Evolutionary conservation across 106 monocot genomes (phyloP).

Genomic region (Narthecium ossifragum): DNA sequence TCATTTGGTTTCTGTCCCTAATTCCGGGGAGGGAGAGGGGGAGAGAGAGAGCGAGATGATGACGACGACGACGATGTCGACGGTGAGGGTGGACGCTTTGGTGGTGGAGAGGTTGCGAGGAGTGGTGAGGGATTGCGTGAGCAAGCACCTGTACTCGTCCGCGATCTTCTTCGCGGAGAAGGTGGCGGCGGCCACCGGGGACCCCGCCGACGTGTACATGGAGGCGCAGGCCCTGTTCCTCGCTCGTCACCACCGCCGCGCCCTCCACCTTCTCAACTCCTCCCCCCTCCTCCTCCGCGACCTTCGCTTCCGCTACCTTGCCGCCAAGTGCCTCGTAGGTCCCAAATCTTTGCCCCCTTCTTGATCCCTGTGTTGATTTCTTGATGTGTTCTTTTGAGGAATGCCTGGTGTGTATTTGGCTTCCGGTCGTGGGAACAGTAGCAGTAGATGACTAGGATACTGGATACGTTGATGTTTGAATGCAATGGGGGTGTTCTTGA

Average conservation of each 20-base stretch:
- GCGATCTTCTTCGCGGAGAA: constrained; percentile 97
- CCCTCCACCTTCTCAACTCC: constrained; percentile 81
- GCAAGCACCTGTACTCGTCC: constrained; percentile 95
- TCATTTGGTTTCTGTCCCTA: too few species aligned
- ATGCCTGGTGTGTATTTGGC: not conserved
- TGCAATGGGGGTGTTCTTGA: too few species aligned
- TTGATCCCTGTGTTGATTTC: too few species aligned
- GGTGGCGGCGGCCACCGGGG: constrained; percentile 76
- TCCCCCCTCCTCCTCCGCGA: constrained; percentile 74
- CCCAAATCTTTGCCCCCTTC: not conserved
- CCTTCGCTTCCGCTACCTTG: constrained; percentile 91
- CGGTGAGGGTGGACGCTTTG: constrained; percentile 78
- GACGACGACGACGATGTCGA: constrained; percentile 9
- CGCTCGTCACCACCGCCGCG: constrained; percentile 84
- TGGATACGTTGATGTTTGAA: too few species aligned
- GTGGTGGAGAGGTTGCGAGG: constrained; percentile 77
- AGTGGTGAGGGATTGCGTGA: constrained; percentile 85
- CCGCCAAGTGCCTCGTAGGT: constrained; percentile 90
- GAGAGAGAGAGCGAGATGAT: not conserved
- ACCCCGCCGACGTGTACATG: constrained; percentile 98
- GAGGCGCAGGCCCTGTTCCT: constrained; percentile 96
- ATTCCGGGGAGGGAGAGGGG: too few species aligned
- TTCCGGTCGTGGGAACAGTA: too few species aligned
- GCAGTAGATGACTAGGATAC: too few species aligned
- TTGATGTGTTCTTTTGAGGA: not conserved